Evolutionary conservation across 352 stramenopile genomes (phyloP).

Genomic region (Phytopythium sindhum): DNA sequence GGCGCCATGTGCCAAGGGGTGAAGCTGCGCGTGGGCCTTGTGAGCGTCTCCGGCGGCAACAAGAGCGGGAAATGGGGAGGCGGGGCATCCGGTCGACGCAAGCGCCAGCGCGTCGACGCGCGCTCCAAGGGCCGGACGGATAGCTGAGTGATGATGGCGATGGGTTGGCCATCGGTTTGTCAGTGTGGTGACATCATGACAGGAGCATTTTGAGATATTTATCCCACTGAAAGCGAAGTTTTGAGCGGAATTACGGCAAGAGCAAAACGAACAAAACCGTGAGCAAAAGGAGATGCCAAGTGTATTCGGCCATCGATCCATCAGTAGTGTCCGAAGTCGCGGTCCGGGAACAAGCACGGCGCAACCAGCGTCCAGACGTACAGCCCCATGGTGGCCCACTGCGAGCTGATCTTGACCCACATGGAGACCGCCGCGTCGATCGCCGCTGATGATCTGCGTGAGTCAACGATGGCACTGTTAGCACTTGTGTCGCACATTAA

Average conservation of each 20-base stretch:
- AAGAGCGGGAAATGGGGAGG: conserved; percentile 10
- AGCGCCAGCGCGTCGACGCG: conserved; percentile 62
- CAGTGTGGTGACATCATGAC: background rate
- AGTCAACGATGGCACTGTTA: background rate
- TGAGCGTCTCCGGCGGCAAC: conserved; percentile 7
- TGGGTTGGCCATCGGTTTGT: background rate
- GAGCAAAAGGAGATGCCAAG: background rate
- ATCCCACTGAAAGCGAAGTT: background rate
- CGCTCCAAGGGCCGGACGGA: conserved; percentile 16
- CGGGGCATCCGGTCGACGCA: conserved; percentile 45
- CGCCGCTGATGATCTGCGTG: conserved; percentile 27
- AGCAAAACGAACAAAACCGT: conserved; percentile 3
- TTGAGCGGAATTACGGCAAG: background rate
- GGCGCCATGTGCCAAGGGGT: conserved; percentile 45
- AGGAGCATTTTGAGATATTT: background rate
- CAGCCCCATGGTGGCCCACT: conserved; percentile 89
- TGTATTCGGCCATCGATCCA: background rate
- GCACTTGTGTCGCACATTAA: background rate
- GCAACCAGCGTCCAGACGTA: conserved; percentile 95
- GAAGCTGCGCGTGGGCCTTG: conserved; percentile 36
- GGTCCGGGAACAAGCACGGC: conserved; percentile 87
- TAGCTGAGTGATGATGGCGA: background rate
- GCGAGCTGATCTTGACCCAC: conserved; percentile 93
- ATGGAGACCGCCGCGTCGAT: conserved; percentile 81
- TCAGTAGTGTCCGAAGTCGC: conserved; percentile 78